Base-by-base conservation (phyloP, 192 early-diverging fungal species). In the Mortierella alpina region DNA sequence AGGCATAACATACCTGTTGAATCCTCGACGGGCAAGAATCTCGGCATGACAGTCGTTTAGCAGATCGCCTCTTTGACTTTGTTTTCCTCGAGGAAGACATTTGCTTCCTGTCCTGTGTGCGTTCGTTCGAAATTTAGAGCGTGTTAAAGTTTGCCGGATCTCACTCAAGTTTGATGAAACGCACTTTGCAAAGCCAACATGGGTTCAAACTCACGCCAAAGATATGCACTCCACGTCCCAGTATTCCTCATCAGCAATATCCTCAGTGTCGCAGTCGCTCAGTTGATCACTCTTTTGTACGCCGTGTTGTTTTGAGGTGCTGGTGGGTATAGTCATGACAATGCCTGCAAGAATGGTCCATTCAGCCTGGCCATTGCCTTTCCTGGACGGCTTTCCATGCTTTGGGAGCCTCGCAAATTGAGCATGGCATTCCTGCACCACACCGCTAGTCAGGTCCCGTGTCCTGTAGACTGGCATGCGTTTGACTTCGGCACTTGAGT, bases 21-120 rank as follows among this genome's bases (percentile, higher is more conserved):
- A 90, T 23, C 87, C 88, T 58, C 96, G 87, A 14, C 94, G 89
- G 41, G 93, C 92, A n/a, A 98, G 74, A 0, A 98, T 83, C 83
- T 98, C 96, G 3, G 95, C 96, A 82, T 98, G 96, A 71, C 87
- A 88, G 85, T 98, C 96, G 78, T 94, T 90, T 0, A 98, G 67
- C 7, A 87, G 48, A 59, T 91, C 90, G 39, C 95, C 95, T 41
- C 79, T 79, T 2, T 52, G 66, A 65, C 85, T 82, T 41, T 93
- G 84, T 76, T 91, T 89, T 50, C 76, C 83, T 42, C 82, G 72
- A 44, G 88, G 84, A 44, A 94, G 83, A 61, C 96, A 98, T 82
- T 97, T 98, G 39, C 95, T 86, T 13, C 96, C 96, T 2, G 95
- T 95, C 7, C 95, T 93, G 64, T 46, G n/a, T 3, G 31, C 31